A percentile compares a stretch with the other conserved stretches of the same genome.
Conservation (phyloP, 192 early-diverging fungal species). For the Spinellus fusiger region DNA sequence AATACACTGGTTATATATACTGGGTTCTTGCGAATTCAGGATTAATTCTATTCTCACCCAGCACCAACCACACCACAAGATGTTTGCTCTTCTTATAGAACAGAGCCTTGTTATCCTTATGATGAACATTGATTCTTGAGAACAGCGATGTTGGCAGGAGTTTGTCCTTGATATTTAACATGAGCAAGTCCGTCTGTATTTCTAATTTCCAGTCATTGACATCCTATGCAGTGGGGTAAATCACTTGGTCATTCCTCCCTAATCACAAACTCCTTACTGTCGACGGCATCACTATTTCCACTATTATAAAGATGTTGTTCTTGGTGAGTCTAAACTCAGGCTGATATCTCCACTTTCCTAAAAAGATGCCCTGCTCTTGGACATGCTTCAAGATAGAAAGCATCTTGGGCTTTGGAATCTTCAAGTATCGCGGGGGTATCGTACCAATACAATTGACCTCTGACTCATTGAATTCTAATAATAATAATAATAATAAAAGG, state of each 20-base stretch:
- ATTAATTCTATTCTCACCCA: too few species aligned
- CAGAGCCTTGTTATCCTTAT: neutral
- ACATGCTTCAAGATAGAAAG: constrained; percentile 27
- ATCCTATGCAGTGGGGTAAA: too few species aligned
- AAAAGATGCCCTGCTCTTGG: neutral
- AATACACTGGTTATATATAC: too few species aligned
- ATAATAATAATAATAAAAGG: neutral
- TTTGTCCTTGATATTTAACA: neutral
- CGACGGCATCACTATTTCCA: too few species aligned
- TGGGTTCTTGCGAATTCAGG: too few species aligned
- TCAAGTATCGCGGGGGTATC: constrained; percentile 49
- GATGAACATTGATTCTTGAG: neutral
- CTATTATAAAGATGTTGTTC: too few species aligned
- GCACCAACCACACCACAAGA: too few species aligned
- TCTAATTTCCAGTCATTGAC: too few species aligned
- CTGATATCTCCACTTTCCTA: constrained; percentile 3
- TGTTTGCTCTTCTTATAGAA: constrained; percentile 1
- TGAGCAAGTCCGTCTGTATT: neutral
- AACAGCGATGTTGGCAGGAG: neutral
- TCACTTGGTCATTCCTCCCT: too few species aligned
- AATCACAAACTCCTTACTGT: too few species aligned
- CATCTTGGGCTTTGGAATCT: constrained; percentile 41
- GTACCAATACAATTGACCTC: constrained; percentile 50
- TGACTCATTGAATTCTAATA: constrained; percentile 53
- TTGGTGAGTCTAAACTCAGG: too few species aligned